Evolutionary conservation across 2,329 filamentous ascomycete species (phyloP).

Genomic region (Penicillium glabrum): DNA sequence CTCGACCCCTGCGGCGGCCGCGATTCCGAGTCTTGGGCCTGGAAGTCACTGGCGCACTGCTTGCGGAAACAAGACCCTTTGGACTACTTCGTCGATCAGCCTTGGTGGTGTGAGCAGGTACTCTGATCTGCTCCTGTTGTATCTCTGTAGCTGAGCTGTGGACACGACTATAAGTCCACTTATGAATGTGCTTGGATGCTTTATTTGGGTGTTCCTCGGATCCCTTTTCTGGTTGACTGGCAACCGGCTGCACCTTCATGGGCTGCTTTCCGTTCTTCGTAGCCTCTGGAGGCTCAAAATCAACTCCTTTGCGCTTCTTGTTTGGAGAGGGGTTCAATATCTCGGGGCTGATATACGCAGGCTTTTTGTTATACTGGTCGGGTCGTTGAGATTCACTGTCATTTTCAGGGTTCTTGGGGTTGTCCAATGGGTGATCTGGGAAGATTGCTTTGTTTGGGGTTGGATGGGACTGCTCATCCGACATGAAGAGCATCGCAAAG

Average conservation of each 20-base stretch:
- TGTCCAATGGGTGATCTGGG: background rate
- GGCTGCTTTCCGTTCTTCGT: background rate
- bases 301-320: slow-evolving; percentile 26
- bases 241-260: background rate
- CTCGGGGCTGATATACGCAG: background rate
- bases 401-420: background rate
- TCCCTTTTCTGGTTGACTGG: background rate
- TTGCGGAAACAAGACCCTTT: slow-evolving; percentile 29
- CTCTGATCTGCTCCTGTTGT: slow-evolving; percentile 5
- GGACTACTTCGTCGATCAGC: slow-evolving; percentile 30
- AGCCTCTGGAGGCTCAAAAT: slow-evolving; percentile 16
- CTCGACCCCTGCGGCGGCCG: slow-evolving; percentile 26
- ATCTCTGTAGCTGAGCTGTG: slow-evolving; percentile 13
- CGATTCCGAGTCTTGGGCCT: slow-evolving; percentile 15
- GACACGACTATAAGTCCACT: slow-evolving; percentile 25
- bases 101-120: background rate
- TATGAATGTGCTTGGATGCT: slow-evolving; percentile 16
- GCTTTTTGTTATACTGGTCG: too few relatives aligned
- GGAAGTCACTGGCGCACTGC: slow-evolving; percentile 14
- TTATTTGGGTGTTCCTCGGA: slow-evolving; percentile 3
- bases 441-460: background rate
- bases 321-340: background rate
- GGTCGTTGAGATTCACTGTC: background rate
- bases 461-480: slow-evolving; percentile 10
- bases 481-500: slow-evolving; percentile 30